Evolutionary conservation across 305 asterid species (phyloP).

Genomic region (Plantago lanceolata): DNA sequence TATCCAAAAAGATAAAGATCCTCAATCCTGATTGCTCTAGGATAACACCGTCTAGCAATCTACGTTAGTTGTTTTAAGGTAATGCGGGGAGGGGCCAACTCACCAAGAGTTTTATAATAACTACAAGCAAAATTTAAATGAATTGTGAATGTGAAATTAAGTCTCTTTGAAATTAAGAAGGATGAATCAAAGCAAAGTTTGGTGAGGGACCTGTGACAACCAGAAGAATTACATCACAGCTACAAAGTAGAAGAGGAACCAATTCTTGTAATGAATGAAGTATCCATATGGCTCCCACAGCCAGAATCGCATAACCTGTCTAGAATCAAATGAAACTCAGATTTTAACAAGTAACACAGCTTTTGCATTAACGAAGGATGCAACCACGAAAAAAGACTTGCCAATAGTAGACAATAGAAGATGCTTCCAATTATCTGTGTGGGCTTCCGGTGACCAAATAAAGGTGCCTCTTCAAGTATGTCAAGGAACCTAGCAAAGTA

Average conservation of each 20-base stretch:
- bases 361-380: slow-evolving; percentile 9
- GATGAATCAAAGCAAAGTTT: slow-evolving; percentile 13
- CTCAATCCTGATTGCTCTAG: no score
- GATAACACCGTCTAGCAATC: no score
- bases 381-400: slow-evolving; percentile 39
- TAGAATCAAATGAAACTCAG: slow-evolving; percentile 48
- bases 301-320: slow-evolving; percentile 94
- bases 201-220: slow-evolving; percentile 58
- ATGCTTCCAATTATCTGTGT: slow-evolving; percentile 69
- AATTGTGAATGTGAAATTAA: not conserved
- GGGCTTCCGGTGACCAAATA: slow-evolving; percentile 87
- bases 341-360: slow-evolving; percentile 19
- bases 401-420: slow-evolving; percentile 78
- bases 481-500: slow-evolving; percentile 71
- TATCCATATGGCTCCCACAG: slow-evolving; percentile 73
- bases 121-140: slow-evolving; percentile 15
- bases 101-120: slow-evolving; percentile 8
- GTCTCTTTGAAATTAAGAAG: not conserved
- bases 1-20: no score
- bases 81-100: slow-evolving; percentile 8
- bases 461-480: slow-evolving; percentile 86
- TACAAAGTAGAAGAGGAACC: slow-evolving; percentile 69
- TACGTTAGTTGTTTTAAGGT: no score
- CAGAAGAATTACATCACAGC: slow-evolving; percentile 71
- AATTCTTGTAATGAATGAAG: slow-evolving; percentile 49